A percentile compares a stretch with the other conserved stretches of the same genome.
Conservation (phyloP, 495 filamentous ascomycete species). For the Talaromyces wortmannii region DNA sequence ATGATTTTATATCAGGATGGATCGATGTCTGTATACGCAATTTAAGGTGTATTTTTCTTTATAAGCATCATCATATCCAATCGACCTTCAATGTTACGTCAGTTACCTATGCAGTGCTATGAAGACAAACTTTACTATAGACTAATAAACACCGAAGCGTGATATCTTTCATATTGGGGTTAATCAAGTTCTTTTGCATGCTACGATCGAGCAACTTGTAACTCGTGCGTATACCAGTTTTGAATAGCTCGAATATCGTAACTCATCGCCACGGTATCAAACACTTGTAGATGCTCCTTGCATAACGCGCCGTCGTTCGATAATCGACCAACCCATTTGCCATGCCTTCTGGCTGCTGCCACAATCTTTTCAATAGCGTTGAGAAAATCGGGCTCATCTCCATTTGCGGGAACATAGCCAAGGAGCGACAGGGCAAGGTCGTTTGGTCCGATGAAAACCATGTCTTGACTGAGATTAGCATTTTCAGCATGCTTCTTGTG, state of each 20-base stretch:
- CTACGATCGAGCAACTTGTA: slow-evolving; percentile 17
- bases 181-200: no score
- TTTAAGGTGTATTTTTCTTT: no score
- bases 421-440: slow-evolving; percentile 19
- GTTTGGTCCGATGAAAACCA: slow-evolving; percentile 71
- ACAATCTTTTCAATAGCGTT: slow-evolving; percentile 23
- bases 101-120: no score
- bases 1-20: no score
- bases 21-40: no score
- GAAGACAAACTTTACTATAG: no score
- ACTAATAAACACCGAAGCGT: no score
- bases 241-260: slow-evolving; percentile 28
- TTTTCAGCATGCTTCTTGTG: no score
- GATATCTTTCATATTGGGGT: no score
- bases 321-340: slow-evolving; percentile 25
- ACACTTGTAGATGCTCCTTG: slow-evolving; percentile 18
- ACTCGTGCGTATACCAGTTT: slow-evolving; percentile 28
- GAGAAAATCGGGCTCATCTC: slow-evolving; percentile 23
- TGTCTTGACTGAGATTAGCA: no score
- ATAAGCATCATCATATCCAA: no score
- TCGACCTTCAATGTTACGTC: no score
- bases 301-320: slow-evolving; percentile 20
- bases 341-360: slow-evolving; percentile 19
- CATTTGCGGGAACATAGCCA: slow-evolving; percentile 19
- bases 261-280: slow-evolving; percentile 27